These are phyloP conservation scores for Hymenoscyphus scutula DNA, from an alignment of 2,329 filamentous ascomycete species.

Conservation along the genomic window DNA sequence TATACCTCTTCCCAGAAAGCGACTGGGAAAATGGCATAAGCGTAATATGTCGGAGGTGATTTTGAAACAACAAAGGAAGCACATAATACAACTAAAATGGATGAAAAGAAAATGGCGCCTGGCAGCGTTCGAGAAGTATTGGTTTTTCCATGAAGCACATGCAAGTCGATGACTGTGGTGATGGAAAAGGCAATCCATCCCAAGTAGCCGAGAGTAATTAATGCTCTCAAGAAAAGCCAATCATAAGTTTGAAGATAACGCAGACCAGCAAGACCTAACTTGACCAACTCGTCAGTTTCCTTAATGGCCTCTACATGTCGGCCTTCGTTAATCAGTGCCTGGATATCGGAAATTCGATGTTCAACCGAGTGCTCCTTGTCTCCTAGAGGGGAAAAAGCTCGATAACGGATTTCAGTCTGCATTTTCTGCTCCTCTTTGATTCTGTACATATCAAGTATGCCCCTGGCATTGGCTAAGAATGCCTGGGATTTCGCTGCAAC, in stretches of 20 bases:
- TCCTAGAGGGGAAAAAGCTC: conserved; percentile 69
- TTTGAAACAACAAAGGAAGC: conserved; percentile 76
- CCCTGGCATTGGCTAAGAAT: conserved; percentile 77
- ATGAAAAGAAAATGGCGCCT: conserved; percentile 68
- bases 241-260: conserved; percentile 97
- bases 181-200: conserved; percentile 94
- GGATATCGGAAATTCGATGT: conserved; percentile 65
- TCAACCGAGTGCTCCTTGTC: conserved; percentile 61
- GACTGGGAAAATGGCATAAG: conserved; percentile 87
- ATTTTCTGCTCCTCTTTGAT: conserved; percentile 89
- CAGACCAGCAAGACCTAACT: conserved; percentile 74
- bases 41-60: conserved; percentile 82
- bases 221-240: conserved; percentile 88
- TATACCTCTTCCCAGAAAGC: conserved; percentile 97
- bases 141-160: conserved; percentile 73
- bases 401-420: conserved; percentile 71
- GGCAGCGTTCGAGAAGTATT: conserved; percentile 60
- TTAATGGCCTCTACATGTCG: conserved; percentile 75
- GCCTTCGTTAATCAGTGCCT: conserved; percentile 61
- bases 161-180: conserved; percentile 82
- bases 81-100: conserved; percentile 71
- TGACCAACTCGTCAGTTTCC: conserved; percentile 73
- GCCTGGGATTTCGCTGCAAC: conserved; percentile 79
- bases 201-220: conserved; percentile 87
- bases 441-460: conserved; percentile 91